Evolutionary conservation across 345 rosid genomes (phyloP).

Genomic region (Moricandia arvensis): DNA sequence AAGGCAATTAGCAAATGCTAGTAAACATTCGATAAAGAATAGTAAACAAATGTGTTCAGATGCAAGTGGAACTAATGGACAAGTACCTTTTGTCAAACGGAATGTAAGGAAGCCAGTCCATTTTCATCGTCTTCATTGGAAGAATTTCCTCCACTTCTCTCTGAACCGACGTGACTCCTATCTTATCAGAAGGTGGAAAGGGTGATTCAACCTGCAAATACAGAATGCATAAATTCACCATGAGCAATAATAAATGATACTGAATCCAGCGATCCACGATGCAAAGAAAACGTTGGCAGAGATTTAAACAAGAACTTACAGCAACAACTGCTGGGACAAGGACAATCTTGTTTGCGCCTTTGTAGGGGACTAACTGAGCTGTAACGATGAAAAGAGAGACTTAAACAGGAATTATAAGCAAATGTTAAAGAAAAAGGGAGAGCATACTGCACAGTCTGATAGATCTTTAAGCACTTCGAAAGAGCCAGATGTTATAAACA

Average conservation of each 20-base stretch:
- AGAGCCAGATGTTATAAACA: background rate
- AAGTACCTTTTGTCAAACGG: conserved; percentile 79
- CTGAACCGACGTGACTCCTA: conserved; percentile 95
- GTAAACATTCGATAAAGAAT: background rate
- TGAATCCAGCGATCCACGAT: background rate
- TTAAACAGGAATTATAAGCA: background rate
- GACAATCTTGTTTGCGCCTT: conserved; percentile 51
- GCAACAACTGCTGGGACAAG: conserved; percentile 81
- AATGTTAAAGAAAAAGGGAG: background rate
- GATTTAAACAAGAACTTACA: conserved; percentile 51
- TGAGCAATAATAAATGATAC: background rate
- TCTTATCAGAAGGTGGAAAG: conserved; percentile 94
- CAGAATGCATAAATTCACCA: background rate
- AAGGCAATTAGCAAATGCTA: conserved; percentile 15
- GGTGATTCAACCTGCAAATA: conserved; percentile 75
- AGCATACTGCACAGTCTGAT: background rate
- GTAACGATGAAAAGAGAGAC: conserved; percentile 34
- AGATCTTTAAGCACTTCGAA: background rate
- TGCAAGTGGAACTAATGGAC: background rate
- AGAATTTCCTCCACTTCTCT: conserved; percentile 90
- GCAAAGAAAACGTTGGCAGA: conserved; percentile 5
- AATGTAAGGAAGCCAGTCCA: conserved; percentile 98
- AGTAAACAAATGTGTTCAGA: conserved; percentile 9
- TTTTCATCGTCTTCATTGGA: conserved; percentile 98
- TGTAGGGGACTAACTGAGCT: conserved; percentile 84